Percentiles rank a stretch among this genome's conserved stretches.
Conservation (phyloP, 208 protist species). For the Acanthamoeba triangularis region DNA sequence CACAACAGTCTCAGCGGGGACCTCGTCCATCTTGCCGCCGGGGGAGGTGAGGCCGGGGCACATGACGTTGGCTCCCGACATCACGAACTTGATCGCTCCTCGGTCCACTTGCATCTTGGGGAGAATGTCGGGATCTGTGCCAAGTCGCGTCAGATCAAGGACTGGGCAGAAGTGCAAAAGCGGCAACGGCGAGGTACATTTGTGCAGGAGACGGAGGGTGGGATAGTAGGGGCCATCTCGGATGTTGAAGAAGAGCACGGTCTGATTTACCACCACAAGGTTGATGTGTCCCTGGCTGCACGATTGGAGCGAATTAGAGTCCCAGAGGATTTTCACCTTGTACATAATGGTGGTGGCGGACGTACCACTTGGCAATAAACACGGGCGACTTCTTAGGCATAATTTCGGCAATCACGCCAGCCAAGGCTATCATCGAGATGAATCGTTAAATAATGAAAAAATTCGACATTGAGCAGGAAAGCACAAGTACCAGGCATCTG, state of each 20-base stretch:
- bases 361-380: slow-evolving; percentile 95
- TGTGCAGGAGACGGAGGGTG: slow-evolving; percentile 97
- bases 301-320: neutral
- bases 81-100: slow-evolving; percentile 97
- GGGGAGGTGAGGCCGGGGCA: slow-evolving; percentile 97
- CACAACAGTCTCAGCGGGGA: slow-evolving; percentile 78
- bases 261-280: slow-evolving; percentile 93
- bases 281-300: slow-evolving; percentile 90
- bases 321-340: neutral
- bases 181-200: slow-evolving; percentile 88
- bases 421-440: slow-evolving; percentile 84
- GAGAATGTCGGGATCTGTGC: slow-evolving; percentile 96
- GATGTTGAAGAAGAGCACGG: slow-evolving; percentile 98
- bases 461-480: neutral
- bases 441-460: neutral
- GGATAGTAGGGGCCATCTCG: slow-evolving; percentile 97
- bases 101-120: slow-evolving; percentile 97
- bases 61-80: slow-evolving; percentile 99
- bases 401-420: slow-evolving; percentile 95
- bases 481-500: slow-evolving; percentile 89
- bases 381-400: slow-evolving; percentile 96
- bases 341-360: neutral
- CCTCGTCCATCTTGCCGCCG: slow-evolving; percentile 92
- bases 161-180: neutral
- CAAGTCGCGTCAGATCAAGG: neutral